Evolutionary conservation across 805 yeast genomes (phyloP).

Genomic region (Cyberlindnera lachancei): DNA sequence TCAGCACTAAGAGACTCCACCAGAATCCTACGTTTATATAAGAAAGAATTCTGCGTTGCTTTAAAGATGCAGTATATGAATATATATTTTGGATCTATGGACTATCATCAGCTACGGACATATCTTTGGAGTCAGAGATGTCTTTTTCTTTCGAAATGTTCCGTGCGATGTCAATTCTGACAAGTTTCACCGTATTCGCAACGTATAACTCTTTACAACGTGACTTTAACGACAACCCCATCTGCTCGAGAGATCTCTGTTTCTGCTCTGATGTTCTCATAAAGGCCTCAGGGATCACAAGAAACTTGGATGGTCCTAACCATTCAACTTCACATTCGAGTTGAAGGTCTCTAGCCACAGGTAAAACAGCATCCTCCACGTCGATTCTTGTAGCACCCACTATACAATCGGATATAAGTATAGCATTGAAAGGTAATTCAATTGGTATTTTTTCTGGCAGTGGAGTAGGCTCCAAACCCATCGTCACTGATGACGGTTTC

Average conservation of each 20-base stretch:
- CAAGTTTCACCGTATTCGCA: constrained; percentile 43
- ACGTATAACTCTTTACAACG: constrained; percentile 32
- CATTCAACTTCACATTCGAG: constrained; percentile 29
- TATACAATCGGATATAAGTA: constrained; percentile 44
- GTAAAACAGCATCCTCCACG: constrained; percentile 20
- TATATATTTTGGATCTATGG: too few species aligned
- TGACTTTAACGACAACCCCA: constrained; percentile 30
- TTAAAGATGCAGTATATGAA: too few species aligned
- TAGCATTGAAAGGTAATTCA: constrained; percentile 38
- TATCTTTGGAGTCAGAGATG: too few species aligned
- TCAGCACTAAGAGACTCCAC: too few species aligned
- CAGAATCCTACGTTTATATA: too few species aligned
- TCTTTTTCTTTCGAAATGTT: constrained; percentile 1
- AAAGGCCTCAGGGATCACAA: constrained; percentile 32
- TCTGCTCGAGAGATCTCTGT: constrained; percentile 35
- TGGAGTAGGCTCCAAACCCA: neutral
- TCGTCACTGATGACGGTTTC: neutral
- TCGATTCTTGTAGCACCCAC: constrained; percentile 40
- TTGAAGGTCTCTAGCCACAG: constrained; percentile 14
- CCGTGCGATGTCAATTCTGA: constrained; percentile 31
- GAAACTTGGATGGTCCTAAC: constrained; percentile 34
- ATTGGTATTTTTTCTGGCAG: neutral
- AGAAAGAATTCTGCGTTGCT: too few species aligned
- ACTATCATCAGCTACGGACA: too few species aligned
- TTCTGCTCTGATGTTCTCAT: constrained; percentile 28